Conservation (phyloP, 441 rosid genomes). For the Mallotus repandus region DNA sequence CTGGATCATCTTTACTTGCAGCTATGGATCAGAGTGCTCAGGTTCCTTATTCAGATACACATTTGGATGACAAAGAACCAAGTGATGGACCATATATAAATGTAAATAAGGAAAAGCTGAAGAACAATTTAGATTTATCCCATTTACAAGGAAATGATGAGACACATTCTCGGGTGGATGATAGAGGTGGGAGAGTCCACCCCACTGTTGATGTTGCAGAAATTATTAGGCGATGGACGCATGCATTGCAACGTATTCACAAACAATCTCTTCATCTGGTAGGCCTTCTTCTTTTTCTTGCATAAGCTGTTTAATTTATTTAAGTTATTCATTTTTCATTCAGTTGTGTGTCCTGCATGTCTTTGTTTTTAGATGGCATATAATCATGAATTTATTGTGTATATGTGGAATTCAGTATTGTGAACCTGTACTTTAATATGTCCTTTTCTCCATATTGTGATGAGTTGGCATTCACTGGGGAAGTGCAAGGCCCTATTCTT, state of each 20-base stretch:
- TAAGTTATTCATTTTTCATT: neutral
- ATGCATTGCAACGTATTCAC: conserved; percentile 97
- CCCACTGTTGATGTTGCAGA: conserved; percentile 98
- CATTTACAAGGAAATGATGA: conserved; percentile 64
- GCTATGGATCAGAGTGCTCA: conserved; percentile 99
- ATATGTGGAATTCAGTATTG: neutral
- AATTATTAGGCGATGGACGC: conserved; percentile 98
- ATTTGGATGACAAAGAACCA: conserved; percentile 66
- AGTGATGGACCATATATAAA: conserved; percentile 49
- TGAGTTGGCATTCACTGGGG: neutral
- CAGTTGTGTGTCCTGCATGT: neutral
- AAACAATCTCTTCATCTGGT: conserved; percentile 98
- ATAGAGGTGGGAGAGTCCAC: conserved; percentile 83
- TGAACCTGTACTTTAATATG: neutral
- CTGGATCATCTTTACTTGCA: conserved; percentile 90
- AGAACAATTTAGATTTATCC: conserved; percentile 43
- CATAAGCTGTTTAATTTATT: conserved; percentile 3
- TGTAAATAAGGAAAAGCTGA: conserved; percentile 43
- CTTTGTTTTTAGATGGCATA: neutral
- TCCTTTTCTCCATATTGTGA: neutral
- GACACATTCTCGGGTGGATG: conserved; percentile 68
- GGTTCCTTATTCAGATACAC: conserved; percentile 63
- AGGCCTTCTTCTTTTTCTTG: conserved; percentile 32
- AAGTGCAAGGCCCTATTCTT: neutral
- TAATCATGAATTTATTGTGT: neutral